These are phyloP conservation scores for Cucurbitaria berberidis DNA, from an alignment of 2,329 filamentous ascomycete species.

Conservation along the genomic window DNA sequence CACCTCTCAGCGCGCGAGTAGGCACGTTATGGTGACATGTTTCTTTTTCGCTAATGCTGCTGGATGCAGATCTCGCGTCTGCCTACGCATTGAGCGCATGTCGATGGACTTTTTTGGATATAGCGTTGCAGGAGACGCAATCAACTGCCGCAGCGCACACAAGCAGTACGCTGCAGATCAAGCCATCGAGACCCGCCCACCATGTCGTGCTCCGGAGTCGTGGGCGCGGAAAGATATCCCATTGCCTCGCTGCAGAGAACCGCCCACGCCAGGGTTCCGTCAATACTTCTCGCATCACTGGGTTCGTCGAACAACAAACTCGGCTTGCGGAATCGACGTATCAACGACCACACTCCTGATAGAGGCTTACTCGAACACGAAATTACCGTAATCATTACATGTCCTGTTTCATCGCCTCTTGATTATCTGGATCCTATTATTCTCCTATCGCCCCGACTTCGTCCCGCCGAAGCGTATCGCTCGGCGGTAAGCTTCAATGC, in stretches of 20 bases:
- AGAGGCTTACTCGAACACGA: constrained; percentile 7
- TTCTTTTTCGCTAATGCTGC: constrained; percentile 18
- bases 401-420: background rate
- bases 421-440: background rate
- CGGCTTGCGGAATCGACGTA: constrained; percentile 4
- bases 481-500: background rate
- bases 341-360: background rate
- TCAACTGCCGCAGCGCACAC: constrained; percentile 20
- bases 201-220: constrained; percentile 13
- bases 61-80: constrained; percentile 23
- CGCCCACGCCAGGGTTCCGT: constrained; percentile 22
- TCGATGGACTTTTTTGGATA: constrained; percentile 6
- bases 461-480: background rate
- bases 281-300: constrained; percentile 27
- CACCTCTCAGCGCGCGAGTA: constrained; percentile 9
- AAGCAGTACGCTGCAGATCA: constrained; percentile 9
- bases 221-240: constrained; percentile 15
- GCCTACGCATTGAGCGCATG: constrained; percentile 12
- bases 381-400: constrained; percentile 6
- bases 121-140: constrained; percentile 1
- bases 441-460: background rate
- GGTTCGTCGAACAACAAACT: constrained; percentile 1
- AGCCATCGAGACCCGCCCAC: constrained; percentile 13
- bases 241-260: constrained; percentile 17
- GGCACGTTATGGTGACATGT: constrained; percentile 21